phyloP scores from a whole-genome alignment of 257 asterid species.

The Gardenia jasminoides region DNA sequence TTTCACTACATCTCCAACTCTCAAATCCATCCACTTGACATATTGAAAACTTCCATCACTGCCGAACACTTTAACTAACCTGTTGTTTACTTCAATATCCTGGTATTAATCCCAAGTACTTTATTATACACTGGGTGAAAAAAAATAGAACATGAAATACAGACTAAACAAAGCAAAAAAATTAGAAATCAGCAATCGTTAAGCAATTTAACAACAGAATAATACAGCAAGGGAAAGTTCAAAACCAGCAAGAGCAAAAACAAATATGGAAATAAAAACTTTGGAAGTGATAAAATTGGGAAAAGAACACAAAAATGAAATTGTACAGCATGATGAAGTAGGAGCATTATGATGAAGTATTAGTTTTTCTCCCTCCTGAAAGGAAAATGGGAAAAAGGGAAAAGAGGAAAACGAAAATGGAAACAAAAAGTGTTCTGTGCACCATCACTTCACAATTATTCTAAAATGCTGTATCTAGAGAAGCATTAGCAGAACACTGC shows the following conservation, averaged over 20 bases:
- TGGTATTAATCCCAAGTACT: conserved; percentile 20
- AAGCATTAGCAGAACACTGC: neutral
- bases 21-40: conserved; percentile 57
- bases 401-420: neutral
- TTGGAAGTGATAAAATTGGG: too few relatives aligned
- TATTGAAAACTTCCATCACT: conserved; percentile 41
- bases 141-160: conserved; percentile 22
- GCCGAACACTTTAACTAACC: conserved; percentile 50
- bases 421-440: too few relatives aligned
- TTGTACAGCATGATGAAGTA: neutral
- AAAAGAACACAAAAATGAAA: neutral
- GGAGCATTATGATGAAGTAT: neutral
- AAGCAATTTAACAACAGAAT: neutral
- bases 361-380: neutral
- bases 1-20: conserved; percentile 64
- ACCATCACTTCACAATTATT: neutral
- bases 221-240: neutral
- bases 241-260: neutral
- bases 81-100: conserved; percentile 68
- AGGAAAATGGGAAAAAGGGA: neutral
- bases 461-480: neutral
- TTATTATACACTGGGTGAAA: conserved; percentile 19
- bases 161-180: conserved; percentile 1
- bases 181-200: neutral
- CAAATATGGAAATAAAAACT: neutral